Percentiles rank a stretch among this genome's conserved stretches.
These are phyloP conservation scores for Metrosideros polymorpha DNA, from an alignment of 441 rosid species.

Conservation along the genomic window DNA sequence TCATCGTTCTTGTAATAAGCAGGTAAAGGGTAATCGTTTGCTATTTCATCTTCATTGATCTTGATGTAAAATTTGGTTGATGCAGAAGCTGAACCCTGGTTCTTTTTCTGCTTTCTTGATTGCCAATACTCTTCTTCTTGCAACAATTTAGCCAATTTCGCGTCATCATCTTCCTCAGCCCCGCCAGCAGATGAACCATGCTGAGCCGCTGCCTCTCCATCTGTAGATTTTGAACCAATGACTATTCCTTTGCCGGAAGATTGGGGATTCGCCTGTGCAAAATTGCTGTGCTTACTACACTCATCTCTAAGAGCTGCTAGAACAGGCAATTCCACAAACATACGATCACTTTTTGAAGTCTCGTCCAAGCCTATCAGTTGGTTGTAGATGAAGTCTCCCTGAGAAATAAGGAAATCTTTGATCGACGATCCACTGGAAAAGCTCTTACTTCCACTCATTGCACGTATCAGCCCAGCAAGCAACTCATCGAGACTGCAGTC, in stretches of 20 bases:
- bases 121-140: slow-evolving; percentile 67
- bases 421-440: slow-evolving; percentile 47
- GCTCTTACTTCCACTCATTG: slow-evolving; percentile 50
- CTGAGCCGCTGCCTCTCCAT: slow-evolving; percentile 5
- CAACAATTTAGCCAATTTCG: slow-evolving; percentile 39
- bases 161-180: slow-evolving; percentile 46
- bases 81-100: slow-evolving; percentile 24
- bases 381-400: slow-evolving; percentile 72
- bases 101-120: slow-evolving; percentile 37
- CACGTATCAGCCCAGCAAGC: slow-evolving; percentile 59
- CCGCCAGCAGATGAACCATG: slow-evolving; percentile 9
- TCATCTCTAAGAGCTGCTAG: slow-evolving; percentile 52
- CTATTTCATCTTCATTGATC: slow-evolving; percentile 78
- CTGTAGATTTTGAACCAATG: slow-evolving; percentile 27
- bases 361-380: slow-evolving; percentile 73
- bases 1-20: slow-evolving; percentile 46
- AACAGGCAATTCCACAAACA: slow-evolving; percentile 45
- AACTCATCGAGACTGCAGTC: slow-evolving; percentile 63
- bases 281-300: slow-evolving; percentile 18
- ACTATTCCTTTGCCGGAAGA: slow-evolving; percentile 23
- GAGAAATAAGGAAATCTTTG: slow-evolving; percentile 54
- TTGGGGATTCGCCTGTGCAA: slow-evolving; percentile 9
- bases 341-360: slow-evolving; percentile 39
- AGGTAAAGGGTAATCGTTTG: slow-evolving; percentile 78
- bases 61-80: slow-evolving; percentile 49